Base-by-base conservation (phyloP, 805 yeast species). In the Nakazawaea ambrosiae region DNA sequence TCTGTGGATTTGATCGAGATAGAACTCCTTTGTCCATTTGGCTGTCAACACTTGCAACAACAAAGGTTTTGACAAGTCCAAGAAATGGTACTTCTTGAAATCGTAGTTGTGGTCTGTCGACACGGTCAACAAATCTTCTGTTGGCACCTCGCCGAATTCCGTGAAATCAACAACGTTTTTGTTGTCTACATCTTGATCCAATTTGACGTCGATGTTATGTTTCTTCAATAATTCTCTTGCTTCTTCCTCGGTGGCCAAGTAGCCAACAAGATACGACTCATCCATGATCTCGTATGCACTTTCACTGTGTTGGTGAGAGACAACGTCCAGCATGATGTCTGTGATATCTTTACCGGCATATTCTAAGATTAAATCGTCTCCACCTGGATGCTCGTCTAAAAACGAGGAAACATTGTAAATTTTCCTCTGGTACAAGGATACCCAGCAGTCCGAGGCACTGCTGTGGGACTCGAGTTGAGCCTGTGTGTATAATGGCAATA, bases 1-100 rank as follows among this genome's bases (percentile, higher is more conserved):
- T 61, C 97, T 78, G 60, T 92, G 98, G 30, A 92, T 92, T 62
- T 92, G 97, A 56, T 88, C 96, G 54, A 92, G 68, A 59, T 92
- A 92, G 53, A 92, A 90, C 30, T 86, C 94, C 56, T 85, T 90
- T 29, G 83, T 55, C 68, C 88, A 92, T 25, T 73, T 70, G 29
- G 88, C 78, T 43, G 73, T 68, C 39, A 87, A 61, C 32, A 92
- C 85, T 65, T 92, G 98, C 59, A 75, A 53, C 30, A 92, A 63
- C 49, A 92, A 66, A 1, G 98, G 95, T 56, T 75, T 78, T 49
- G 71, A 77, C 53, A 92, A 72, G 58, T 92, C 97, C 49, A 92
- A 66, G 58, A 92, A 92, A 56, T 82, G 73, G 66, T 92, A 95
- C 46, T 78, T 81, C 47, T 70, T 65, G 47, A 63, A 75, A 63